phyloP scores from a whole-genome alignment of 75 land plant species.

The Selaginella tamariscina region DNA sequence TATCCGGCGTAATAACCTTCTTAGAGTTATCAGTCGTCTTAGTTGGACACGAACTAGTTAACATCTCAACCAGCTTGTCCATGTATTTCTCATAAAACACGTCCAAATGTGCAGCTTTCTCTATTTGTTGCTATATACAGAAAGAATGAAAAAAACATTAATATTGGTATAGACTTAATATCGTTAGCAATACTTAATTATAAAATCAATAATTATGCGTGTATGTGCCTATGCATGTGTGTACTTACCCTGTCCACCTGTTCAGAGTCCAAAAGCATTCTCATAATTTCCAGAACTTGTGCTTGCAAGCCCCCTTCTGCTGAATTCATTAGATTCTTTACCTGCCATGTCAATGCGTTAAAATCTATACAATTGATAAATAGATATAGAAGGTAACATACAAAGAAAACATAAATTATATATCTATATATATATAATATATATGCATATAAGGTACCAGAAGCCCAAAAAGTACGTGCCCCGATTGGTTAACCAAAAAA shows the following conservation, averaged over 20 bases:
- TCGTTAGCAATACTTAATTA: no score
- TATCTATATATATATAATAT: neutral
- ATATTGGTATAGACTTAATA: neutral
- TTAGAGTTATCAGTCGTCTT: slow-evolving; percentile 20
- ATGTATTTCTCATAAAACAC: slow-evolving; percentile 81
- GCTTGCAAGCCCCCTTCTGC: slow-evolving; percentile 76
- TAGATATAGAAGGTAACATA: slow-evolving; percentile 2
- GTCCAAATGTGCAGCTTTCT: slow-evolving; percentile 56
- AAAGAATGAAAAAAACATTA: neutral
- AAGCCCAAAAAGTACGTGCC: slow-evolving; percentile 53
- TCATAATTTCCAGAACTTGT: slow-evolving; percentile 88
- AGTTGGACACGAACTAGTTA: slow-evolving; percentile 43
- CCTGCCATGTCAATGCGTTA: slow-evolving; percentile 29
- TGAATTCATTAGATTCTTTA: slow-evolving; percentile 70
- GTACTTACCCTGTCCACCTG: slow-evolving; percentile 30
- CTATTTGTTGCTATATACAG: slow-evolving; percentile 17
- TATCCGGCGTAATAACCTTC: slow-evolving; percentile 18
- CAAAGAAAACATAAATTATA: neutral
- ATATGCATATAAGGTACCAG: slow-evolving; percentile 46
- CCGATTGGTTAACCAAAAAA: slow-evolving; percentile 57
- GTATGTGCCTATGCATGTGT: no score
- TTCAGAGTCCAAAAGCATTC: slow-evolving; percentile 71
- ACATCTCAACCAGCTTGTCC: slow-evolving; percentile 60
- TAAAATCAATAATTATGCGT: no score
- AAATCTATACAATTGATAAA: neutral